Conservation (phyloP, 345 rosid genomes). For the Linum usitatissimum region DNA sequence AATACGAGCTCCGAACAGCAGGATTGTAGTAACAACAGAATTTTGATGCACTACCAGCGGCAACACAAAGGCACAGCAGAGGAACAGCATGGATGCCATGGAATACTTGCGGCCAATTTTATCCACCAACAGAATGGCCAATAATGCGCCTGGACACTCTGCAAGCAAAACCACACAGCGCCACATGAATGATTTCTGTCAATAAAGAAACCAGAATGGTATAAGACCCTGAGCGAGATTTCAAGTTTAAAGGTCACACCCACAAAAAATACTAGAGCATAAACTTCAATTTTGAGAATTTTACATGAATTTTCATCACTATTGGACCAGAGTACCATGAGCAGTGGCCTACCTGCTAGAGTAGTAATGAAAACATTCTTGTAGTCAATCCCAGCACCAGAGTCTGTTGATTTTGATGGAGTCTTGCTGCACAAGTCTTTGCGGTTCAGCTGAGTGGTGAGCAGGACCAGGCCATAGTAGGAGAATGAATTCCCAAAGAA, state of each 20-base stretch:
- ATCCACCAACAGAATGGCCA: slow-evolving; percentile 66
- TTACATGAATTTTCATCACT: too few species aligned
- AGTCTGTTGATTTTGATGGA: slow-evolving; percentile 16
- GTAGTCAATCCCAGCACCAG: slow-evolving; percentile 41
- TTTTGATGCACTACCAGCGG: slow-evolving; percentile 64
- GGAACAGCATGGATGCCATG: slow-evolving; percentile 68
- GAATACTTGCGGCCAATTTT: slow-evolving; percentile 73
- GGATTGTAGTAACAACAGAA: slow-evolving; percentile 45
- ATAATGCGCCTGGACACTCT: slow-evolving; percentile 83
- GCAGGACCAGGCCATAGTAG: slow-evolving; percentile 79
- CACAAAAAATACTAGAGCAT: too few species aligned
- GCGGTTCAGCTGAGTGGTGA: slow-evolving; percentile 78
- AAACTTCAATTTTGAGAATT: too few species aligned
- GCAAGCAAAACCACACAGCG: neutral
- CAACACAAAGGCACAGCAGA: slow-evolving; percentile 52
- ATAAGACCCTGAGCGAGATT: too few species aligned
- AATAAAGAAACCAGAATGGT: too few species aligned
- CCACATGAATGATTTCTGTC: too few species aligned
- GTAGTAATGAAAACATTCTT: slow-evolving; percentile 66
- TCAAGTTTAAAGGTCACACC: neutral
- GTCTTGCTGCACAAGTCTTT: slow-evolving; percentile 24
- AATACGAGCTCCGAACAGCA: slow-evolving; percentile 73
- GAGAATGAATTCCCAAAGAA: slow-evolving; percentile 88
- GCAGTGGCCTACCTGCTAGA: slow-evolving; percentile 52
- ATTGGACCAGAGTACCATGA: too few species aligned